Percentiles rank a stretch among this genome's conserved stretches.
Evolutionary conservation across 2,329 filamentous ascomycete species (phyloP).

Genomic region (Aspergillus luchuensis): DNA sequence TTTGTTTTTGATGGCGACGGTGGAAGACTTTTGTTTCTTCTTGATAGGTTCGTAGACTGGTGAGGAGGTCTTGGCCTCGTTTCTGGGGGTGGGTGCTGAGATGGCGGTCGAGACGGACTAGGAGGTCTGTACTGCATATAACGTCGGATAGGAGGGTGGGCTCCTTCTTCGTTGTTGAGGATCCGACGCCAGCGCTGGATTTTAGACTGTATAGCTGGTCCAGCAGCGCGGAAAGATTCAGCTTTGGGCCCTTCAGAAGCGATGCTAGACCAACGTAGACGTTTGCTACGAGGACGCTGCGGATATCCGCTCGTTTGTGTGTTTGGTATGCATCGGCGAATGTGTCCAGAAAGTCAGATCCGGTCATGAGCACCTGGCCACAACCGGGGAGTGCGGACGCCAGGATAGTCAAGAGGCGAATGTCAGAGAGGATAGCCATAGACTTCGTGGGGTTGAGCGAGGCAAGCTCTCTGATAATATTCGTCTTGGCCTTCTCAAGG

Average conservation of each 20-base stretch:
- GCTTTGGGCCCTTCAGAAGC: constrained; percentile 65
- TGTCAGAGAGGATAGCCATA: constrained; percentile 25
- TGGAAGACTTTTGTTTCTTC: constrained; percentile 42
- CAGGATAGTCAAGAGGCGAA: constrained; percentile 44
- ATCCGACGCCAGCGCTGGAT: constrained; percentile 65
- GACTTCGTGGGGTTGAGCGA: constrained; percentile 14
- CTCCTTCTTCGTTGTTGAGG: constrained; percentile 40
- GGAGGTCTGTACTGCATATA: constrained; percentile 75
- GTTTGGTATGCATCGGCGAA: constrained; percentile 53
- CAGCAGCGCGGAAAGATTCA: constrained; percentile 72
- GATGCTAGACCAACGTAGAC: constrained; percentile 74
- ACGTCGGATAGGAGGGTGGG: constrained; percentile 76
- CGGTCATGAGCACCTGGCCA: constrained; percentile 70
- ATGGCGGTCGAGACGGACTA: constrained; percentile 50
- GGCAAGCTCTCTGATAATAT: constrained; percentile 36
- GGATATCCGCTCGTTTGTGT: constrained; percentile 63
- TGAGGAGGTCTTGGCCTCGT: constrained; percentile 44
- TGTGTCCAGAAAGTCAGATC: constrained; percentile 84
- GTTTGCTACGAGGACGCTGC: constrained; percentile 69
- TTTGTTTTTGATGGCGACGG: constrained; percentile 45
- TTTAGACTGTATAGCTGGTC: constrained; percentile 85
- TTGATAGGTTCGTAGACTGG: constrained; percentile 44
- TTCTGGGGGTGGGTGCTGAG: constrained; percentile 40
- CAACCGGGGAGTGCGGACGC: constrained; percentile 45
- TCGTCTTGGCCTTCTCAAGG: constrained; percentile 40